Evolutionary conservation across 208 protist genomes (phyloP), one percentile per base, ranked within the genome.

Genomic region (Phytomonas sp.): DNA sequence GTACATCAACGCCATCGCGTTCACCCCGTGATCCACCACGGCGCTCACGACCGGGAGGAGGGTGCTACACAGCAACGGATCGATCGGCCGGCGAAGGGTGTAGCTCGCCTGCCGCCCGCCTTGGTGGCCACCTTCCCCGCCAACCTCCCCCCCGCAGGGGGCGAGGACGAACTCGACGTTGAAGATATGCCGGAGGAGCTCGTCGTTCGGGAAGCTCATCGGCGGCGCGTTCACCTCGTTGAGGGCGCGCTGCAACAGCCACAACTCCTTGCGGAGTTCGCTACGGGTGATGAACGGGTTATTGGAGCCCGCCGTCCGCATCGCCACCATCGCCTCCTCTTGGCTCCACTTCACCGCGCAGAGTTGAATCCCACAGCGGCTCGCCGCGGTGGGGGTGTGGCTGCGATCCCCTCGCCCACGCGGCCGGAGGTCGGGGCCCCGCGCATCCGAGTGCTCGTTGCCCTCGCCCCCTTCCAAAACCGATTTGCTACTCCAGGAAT

Each of bases 1-100:
- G 70, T 92, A 94, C 1, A 94, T 79, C 31, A 94, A 73, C 43
- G 92, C 84, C 37, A 88, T 88, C 30, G 85, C 73, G 68, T 77
- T 87, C n/a, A 92, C 72, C 67, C 85, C 92, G 74, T 89, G 84
- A 66, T 94, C 89, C 5, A 92, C 69, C 28, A 92, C 85, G 6
- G 78, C 86, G 2, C 75, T 80, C 65, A 94, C 75, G 37, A 85
- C 82, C 0, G 89, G 89, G 33, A 77, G 63, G 51, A 94, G 61
- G 34, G 85, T 85, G 0, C 76, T 72, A 60, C 77, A 75, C 63
- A 94, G 60, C 68, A 92, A 62, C 32, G 79, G 75, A 59, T 89
- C 81, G 4, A 92, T 62, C 20, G 84, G 76, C 11, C 70, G 77
- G 31, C 77, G 73, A 23, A 92, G 62, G 59, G 68, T 71, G 76